Percentiles rank a stretch among this genome's conserved stretches.
These are phyloP conservation scores for Zygotorulaspora sp. DNA, from an alignment of 805 yeast species.

Conservation along the genomic window DNA sequence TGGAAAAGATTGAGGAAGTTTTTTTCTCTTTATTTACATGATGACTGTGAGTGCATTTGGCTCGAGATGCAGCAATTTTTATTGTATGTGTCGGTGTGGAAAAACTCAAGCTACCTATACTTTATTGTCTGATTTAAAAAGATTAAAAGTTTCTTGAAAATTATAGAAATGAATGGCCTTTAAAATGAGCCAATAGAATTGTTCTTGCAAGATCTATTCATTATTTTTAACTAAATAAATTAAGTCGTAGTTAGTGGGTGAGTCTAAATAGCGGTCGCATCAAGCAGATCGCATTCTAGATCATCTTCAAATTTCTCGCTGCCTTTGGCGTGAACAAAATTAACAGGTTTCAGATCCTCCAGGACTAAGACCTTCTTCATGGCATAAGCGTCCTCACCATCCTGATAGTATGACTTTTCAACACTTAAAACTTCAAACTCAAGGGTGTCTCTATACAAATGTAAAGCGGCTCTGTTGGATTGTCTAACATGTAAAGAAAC, in stretches of 20 bases:
- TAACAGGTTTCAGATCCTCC: conserved; percentile 58
- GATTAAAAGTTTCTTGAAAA: too few relatives aligned
- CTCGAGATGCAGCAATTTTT: conserved; percentile 66
- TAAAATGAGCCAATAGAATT: too few relatives aligned
- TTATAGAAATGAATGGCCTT: too few relatives aligned
- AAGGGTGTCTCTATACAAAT: conserved; percentile 80
- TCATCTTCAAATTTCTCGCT: conserved; percentile 49
- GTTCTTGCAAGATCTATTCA: too few relatives aligned
- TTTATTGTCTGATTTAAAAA: conserved; percentile 50
- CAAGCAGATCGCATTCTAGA: conserved; percentile 45
- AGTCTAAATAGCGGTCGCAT: conserved; percentile 22
- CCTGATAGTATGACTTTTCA: conserved; percentile 89
- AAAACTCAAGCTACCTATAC: conserved; percentile 96
- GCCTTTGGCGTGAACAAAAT: conserved; percentile 39
- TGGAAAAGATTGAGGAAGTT: conserved; percentile 29
- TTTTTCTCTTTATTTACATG: conserved; percentile 44
- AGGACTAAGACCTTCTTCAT: conserved; percentile 71
- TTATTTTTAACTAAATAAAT: too few relatives aligned
- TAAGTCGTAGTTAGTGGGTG: not conserved
- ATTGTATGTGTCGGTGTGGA: conserved; percentile 83
- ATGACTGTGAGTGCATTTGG: conserved; percentile 99
- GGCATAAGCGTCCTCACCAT: conserved; percentile 95
- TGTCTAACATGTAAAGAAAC: conserved; percentile 92
- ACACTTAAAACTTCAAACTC: conserved; percentile 76
- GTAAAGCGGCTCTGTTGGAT: conserved; percentile 90